These are phyloP conservation scores for Aspergillus arachidicola DNA, from an alignment of 2,329 filamentous ascomycete species.

Conservation along the genomic window DNA sequence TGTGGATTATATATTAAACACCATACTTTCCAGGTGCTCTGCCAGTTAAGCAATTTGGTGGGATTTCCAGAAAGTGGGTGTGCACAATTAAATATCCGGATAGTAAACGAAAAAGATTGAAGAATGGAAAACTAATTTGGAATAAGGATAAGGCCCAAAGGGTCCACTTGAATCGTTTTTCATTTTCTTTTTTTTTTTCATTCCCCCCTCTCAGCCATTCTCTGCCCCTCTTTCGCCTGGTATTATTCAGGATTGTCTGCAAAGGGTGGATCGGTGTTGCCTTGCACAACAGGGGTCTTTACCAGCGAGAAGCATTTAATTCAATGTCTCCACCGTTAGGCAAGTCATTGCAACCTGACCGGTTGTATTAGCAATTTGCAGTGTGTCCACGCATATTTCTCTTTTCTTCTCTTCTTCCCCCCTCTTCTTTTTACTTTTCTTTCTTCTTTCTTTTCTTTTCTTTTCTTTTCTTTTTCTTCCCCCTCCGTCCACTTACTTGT, in stretches of 20 bases:
- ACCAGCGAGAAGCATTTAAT: not conserved
- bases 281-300: not conserved
- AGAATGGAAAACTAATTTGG: not conserved
- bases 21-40: not conserved
- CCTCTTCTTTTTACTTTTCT: not conserved
- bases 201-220: not conserved
- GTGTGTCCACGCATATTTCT: not conserved
- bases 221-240: not conserved
- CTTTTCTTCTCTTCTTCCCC: not conserved
- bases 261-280: not conserved
- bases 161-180: not conserved
- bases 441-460: not conserved
- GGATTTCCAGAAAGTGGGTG: not conserved
- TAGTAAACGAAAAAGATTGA: not conserved
- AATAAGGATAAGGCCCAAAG: not conserved
- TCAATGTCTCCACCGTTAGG: conserved; percentile 2
- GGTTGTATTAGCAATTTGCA: not conserved
- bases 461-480: not conserved
- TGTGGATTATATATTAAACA: not conserved
- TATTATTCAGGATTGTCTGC: conserved; percentile 2
- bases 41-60: not conserved
- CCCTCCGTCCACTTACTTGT: not conserved
- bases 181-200: too few species aligned
- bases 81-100: not conserved
- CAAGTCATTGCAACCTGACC: conserved; percentile 5